Percentiles rank a stretch among this genome's conserved stretches.
Conservation (phyloP, 495 filamentous ascomycete species). For the Paragyromitra xinjiangensis region DNA sequence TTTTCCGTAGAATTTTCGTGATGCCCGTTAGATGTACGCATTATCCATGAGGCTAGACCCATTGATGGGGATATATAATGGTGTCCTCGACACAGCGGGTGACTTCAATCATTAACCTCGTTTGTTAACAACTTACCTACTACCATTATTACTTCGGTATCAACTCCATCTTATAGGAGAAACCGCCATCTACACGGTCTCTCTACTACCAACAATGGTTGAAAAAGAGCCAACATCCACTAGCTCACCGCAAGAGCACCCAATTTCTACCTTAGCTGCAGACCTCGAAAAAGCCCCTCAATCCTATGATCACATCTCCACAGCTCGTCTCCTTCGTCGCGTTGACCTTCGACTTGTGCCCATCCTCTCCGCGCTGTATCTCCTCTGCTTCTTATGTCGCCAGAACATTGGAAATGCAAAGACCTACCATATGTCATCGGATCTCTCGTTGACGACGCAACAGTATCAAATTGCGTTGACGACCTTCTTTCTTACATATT, state of each 20-base stretch:
- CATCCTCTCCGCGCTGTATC: constrained; percentile 52
- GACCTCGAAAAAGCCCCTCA: constrained; percentile 5
- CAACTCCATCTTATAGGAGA: neutral
- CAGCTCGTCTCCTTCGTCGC: constrained; percentile 39
- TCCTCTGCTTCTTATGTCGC: constrained; percentile 54
- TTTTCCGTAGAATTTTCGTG: constrained; percentile 11
- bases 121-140: neutral
- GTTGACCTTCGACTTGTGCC: constrained; percentile 54
- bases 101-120: neutral
- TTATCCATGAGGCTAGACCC: neutral
- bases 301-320: neutral
- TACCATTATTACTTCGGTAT: neutral
- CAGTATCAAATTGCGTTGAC: constrained; percentile 55
- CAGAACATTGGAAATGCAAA: constrained; percentile 57
- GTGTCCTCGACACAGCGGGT: neutral
- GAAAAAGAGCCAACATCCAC: neutral
- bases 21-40: neutral
- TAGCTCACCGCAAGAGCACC: neutral
- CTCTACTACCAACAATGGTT: neutral
- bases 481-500: constrained; percentile 52
- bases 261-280: neutral
- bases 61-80: neutral
- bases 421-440: constrained; percentile 51
- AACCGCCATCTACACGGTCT: neutral
- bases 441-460: constrained; percentile 35